Evolutionary conservation across 1,284 basidiomycete genomes (phyloP).

Genomic region (Malassezia sp.): DNA sequence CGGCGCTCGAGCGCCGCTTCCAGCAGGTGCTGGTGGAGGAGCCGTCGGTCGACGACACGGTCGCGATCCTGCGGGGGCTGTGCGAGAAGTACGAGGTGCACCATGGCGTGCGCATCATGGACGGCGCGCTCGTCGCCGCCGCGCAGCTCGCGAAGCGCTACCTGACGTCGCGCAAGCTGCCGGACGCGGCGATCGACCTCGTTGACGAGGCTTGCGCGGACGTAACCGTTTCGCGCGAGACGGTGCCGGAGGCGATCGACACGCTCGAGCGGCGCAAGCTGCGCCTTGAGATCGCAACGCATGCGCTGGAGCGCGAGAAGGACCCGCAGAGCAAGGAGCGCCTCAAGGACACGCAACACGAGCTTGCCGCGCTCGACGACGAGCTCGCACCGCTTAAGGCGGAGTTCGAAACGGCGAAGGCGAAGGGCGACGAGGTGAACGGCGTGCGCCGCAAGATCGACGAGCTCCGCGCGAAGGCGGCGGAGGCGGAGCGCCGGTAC

Average conservation of each 20-base stretch:
- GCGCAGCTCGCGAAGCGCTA: conserved; percentile 90
- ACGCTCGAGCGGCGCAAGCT: conserved; percentile 82
- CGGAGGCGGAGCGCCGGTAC: conserved; percentile 79
- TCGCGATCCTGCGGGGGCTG: conserved; percentile 83
- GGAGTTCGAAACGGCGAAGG: conserved; percentile 80
- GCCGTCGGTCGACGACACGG: conserved; percentile 76
- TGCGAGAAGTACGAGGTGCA: conserved; percentile 62
- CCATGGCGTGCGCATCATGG: conserved; percentile 62
- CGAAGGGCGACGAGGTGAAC: conserved; percentile 73
- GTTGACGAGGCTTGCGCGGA: conserved; percentile 51
- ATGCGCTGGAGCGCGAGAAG: conserved; percentile 71
- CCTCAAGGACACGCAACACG: conserved; percentile 64
- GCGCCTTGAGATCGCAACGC: conserved; percentile 87
- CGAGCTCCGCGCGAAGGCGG: conserved; percentile 79
- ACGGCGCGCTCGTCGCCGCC: conserved; percentile 77
- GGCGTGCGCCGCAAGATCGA: conserved; percentile 72
- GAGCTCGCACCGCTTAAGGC: conserved; percentile 76
- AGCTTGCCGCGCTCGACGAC: conserved; percentile 76
- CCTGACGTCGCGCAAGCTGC: conserved; percentile 50
- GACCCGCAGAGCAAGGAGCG: conserved; percentile 80
- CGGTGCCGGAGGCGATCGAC: conserved; percentile 86
- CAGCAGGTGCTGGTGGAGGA: conserved; percentile 82
- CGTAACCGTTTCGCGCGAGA: conserved; percentile 58
- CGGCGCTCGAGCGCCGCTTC: conserved; percentile 87
- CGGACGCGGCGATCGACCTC: conserved; percentile 47